These are phyloP conservation scores for Curvularia sp. DNA, from an alignment of 2,329 filamentous ascomycete species.

Conservation along the genomic window DNA sequence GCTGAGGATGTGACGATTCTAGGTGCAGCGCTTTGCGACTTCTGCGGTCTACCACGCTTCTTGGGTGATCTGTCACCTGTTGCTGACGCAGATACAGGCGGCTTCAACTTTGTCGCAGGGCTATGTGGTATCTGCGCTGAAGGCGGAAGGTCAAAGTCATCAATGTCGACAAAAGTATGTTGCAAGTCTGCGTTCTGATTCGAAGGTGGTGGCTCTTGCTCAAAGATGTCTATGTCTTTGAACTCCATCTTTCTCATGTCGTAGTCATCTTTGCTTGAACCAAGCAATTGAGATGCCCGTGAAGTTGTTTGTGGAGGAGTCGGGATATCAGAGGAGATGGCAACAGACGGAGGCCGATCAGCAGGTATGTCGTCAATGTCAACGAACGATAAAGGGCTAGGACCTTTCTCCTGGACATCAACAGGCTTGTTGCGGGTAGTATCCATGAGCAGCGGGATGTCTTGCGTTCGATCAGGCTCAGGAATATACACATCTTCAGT, in stretches of 20 bases:
- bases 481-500: conserved; percentile 37
- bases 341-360: conserved; percentile 10
- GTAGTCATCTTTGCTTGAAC: background rate
- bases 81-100: conserved; percentile 9
- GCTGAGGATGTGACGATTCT: conserved; percentile 10
- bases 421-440: conserved; percentile 16
- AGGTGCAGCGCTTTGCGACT: conserved; percentile 21
- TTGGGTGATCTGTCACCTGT: conserved; percentile 20
- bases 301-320: conserved; percentile 20
- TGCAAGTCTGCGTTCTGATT: conserved; percentile 33
- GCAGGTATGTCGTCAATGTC: conserved; percentile 32
- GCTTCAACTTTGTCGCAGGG: background rate
- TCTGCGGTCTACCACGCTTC: conserved; percentile 33
- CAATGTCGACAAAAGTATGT: conserved; percentile 36
- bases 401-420: background rate
- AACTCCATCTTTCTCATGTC: conserved; percentile 17
- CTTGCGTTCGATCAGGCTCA: conserved; percentile 41
- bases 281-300: background rate
- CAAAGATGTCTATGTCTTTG: conserved; percentile 37
- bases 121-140: conserved; percentile 14
- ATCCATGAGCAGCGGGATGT: conserved; percentile 41
- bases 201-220: conserved; percentile 34
- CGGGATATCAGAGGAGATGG: conserved; percentile 35
- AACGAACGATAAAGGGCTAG: conserved; percentile 15
- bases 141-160: conserved; percentile 34